A percentile compares a stretch with the other conserved stretches of the same genome.
phyloP scores from a whole-genome alignment of 192 early-diverging fungal genomes.

The Podila epigama region DNA sequence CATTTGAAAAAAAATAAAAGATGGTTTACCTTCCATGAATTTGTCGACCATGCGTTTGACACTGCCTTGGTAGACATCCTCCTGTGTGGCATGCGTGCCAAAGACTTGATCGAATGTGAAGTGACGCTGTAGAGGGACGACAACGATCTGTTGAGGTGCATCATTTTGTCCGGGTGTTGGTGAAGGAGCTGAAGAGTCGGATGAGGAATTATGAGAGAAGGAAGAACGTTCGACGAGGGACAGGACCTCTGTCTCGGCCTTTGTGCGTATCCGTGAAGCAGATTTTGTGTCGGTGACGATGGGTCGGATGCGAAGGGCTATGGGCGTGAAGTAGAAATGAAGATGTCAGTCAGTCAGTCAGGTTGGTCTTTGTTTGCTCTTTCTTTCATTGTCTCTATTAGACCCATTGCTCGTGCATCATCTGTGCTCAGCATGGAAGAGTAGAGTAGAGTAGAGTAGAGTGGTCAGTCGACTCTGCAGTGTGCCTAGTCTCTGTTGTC shows the following conservation, averaged over 20 bases:
- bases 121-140: constrained; percentile 32
- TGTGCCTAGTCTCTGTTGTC: too few relatives aligned
- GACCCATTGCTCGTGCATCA: too few relatives aligned
- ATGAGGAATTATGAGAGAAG: background rate
- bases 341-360: background rate
- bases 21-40: constrained; percentile 55
- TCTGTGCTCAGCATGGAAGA: too few relatives aligned
- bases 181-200: background rate
- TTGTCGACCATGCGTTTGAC: constrained; percentile 54
- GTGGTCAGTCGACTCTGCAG: too few relatives aligned
- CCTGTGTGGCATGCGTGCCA: constrained; percentile 63
- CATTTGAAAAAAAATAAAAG: background rate
- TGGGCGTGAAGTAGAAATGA: background rate
- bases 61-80: constrained; percentile 62
- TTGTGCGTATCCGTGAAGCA: constrained; percentile 10
- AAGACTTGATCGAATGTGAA: constrained; percentile 78
- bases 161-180: constrained; percentile 16
- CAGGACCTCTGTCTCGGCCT: constrained; percentile 35
- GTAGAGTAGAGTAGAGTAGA: too few relatives aligned
- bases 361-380: background rate
- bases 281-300: constrained; percentile 26
- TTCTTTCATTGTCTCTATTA: too few relatives aligned
- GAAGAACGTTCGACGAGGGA: constrained; percentile 23
- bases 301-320: constrained; percentile 45
- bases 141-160: constrained; percentile 27